Base-by-base conservation (phyloP, 257 asterid genomes). In the Nicotiana undulata region DNA sequence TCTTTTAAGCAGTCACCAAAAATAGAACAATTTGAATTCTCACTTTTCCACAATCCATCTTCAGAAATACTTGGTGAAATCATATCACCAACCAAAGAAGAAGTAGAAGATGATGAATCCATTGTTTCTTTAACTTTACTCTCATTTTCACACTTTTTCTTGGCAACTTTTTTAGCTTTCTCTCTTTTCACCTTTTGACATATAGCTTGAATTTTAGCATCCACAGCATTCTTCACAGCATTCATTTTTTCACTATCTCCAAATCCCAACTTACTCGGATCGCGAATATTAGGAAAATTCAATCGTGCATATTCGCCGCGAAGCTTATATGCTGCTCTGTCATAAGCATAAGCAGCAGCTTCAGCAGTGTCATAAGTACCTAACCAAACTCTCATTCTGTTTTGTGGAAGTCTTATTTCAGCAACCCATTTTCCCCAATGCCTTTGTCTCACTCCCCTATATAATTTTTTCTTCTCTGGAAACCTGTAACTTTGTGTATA, bases 351-450 rank as follows among this genome's bases (percentile, higher is more conserved):
- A 49, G 99, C 99, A 16, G 99, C 99, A 80, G 95, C 92, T 64
- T 95, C 99, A 17, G 99, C 93, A 16, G 96, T 83, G 64, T 95
- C 98, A 82, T 93, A 94, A 79, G 99, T 95, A 22, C 99, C 99
- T 0, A 95, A 88, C 99, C 99, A 96, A 6, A 96, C 97, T 80
- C 98, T 85, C 90, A 90, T 88, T 79, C 99, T 80, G 83, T 96
- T 96, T 84, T 93, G 97, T 4, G 99, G 99, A 29, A 96, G 93
- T 28, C 99, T 83, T 20, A 94, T 96, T 64, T 96, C 99, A 6
- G 99, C 98, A 12, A 96, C 99, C 99, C 99, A 96, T 63, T 91
- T 96, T 2, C 99, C 98, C 99, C 99, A 96, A 79, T 96, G 98
- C 89, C 99, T 86, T 88, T 96, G 98, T 82, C 99, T 83, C n/a